phyloP scores from a whole-genome alignment of 2,329 filamentous ascomycete genomes.

The Fusarium sp. region DNA sequence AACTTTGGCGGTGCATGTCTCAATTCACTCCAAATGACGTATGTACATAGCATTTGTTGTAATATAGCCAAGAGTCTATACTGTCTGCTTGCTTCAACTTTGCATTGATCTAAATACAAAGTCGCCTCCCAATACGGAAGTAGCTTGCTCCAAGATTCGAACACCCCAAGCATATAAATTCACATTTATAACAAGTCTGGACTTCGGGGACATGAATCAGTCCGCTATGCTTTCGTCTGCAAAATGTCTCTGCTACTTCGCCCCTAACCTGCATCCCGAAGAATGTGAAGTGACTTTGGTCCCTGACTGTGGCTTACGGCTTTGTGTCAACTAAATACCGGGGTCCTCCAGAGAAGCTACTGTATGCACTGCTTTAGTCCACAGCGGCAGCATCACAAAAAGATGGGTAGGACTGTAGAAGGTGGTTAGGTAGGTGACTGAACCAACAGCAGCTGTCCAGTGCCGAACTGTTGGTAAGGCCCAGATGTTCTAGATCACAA shows the following conservation, averaged over 20 bases:
- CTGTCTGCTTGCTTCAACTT: not conserved
- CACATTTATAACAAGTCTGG: not conserved
- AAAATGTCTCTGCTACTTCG: conserved; percentile 8
- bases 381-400: conserved; percentile 6
- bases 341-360: conserved; percentile 20
- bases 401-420: not conserved
- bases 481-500: conserved; percentile 19
- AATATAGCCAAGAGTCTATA: not conserved
- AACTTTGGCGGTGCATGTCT: not conserved
- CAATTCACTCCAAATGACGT: not conserved
- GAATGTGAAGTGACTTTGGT: not conserved
- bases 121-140: not conserved
- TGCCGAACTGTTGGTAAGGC: conserved; percentile 8
- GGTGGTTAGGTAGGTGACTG: conserved; percentile 9
- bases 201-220: not conserved
- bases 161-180: not conserved
- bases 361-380: conserved; percentile 20
- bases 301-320: conserved; percentile 3
- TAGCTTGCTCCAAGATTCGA: not conserved
- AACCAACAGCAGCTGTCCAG: conserved; percentile 27
- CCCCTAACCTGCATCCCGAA: conserved; percentile 6
- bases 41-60: not conserved
- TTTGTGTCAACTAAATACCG: not conserved
- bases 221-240: not conserved
- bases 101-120: not conserved